Percentiles rank a stretch among this genome's conserved stretches.
Conservation (phyloP, 805 yeast species). For the Starmerella floris region DNA sequence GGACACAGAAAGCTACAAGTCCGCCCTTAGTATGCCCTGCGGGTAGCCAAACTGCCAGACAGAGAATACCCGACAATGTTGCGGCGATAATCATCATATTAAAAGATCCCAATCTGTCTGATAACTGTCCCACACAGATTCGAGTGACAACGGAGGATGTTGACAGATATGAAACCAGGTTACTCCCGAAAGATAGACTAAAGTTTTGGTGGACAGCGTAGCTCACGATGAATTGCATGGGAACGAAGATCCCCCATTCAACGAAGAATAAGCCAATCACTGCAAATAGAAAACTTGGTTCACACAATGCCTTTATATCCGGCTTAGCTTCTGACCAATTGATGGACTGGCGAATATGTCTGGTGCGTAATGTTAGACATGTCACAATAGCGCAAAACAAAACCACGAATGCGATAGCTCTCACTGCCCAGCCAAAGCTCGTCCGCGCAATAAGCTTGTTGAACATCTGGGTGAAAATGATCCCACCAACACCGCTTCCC, state of each 20-base stretch:
- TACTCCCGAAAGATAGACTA: conserved; percentile 25
- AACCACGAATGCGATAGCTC: conserved; percentile 33
- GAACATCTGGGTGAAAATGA: conserved; percentile 44
- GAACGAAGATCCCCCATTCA: conserved; percentile 42
- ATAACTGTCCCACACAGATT: conserved; percentile 39
- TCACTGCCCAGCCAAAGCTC: conserved; percentile 52
- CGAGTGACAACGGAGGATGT: conserved; percentile 42
- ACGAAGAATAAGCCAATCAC: conserved; percentile 26
- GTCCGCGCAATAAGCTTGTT: conserved; percentile 33
- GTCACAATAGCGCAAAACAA: conserved; percentile 23
- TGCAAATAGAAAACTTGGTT: conserved; percentile 23
- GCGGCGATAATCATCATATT: conserved; percentile 42
- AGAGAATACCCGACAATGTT: conserved; percentile 34
- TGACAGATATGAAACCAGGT: conserved; percentile 37
- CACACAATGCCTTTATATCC: conserved; percentile 25
- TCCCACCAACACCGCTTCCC: conserved; percentile 59
- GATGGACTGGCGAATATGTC: conserved; percentile 22
- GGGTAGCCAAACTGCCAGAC: conserved; percentile 54
- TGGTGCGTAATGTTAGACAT: conserved; percentile 29
- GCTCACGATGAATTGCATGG: conserved; percentile 43
- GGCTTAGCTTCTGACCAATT: conserved; percentile 20
- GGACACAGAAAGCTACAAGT: conserved; percentile 39
- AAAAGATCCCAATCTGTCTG: conserved; percentile 44
- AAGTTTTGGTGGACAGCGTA: conserved; percentile 41
- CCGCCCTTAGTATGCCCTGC: conserved; percentile 33